Evolutionary conservation across 495 filamentous ascomycete genomes (phyloP).

Genomic region (Penicillium silybi): DNA sequence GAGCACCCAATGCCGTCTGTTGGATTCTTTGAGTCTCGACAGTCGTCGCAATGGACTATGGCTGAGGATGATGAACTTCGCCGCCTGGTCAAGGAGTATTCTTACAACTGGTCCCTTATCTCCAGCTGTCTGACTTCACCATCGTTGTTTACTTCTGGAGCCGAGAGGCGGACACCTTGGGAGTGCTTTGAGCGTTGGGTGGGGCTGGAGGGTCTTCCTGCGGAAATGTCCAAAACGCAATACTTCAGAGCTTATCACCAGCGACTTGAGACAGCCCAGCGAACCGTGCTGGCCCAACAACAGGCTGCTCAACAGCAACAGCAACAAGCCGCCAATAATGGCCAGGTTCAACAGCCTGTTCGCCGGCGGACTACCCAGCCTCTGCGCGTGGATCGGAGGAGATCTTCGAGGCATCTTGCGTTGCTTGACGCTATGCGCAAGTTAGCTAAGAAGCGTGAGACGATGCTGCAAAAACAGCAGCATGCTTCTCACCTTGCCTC

Average conservation of each 20-base stretch:
- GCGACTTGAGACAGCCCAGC: conserved; percentile 75
- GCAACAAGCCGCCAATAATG: conserved; percentile 50
- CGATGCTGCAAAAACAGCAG: conserved; percentile 77
- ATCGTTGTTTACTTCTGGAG: conserved; percentile 72
- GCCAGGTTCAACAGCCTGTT: conserved; percentile 54
- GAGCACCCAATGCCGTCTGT: conserved; percentile 85
- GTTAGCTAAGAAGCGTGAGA: conserved; percentile 88
- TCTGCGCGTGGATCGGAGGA: conserved; percentile 76
- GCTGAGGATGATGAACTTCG: conserved; percentile 88
- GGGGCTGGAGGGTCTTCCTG: conserved; percentile 78
- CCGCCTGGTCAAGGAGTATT: conserved; percentile 79
- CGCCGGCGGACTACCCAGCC: conserved; percentile 67
- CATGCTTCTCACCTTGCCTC: conserved; percentile 68
- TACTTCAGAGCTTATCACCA: conserved; percentile 85
- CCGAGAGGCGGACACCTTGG: conserved; percentile 92
- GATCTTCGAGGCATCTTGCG: conserved; percentile 78
- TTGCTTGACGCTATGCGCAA: conserved; percentile 95
- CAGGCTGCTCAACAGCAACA: conserved; percentile 55
- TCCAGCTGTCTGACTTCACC: conserved; percentile 69
- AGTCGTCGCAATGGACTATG: conserved; percentile 84
- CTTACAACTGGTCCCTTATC: conserved; percentile 96
- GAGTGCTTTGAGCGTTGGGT: conserved; percentile 98
- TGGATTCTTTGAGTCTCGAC: conserved; percentile 80
- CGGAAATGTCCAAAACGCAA: conserved; percentile 86
- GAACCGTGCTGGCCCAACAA: conserved; percentile 57